A percentile compares a stretch with the other conserved stretches of the same genome.
phyloP scores from a whole-genome alignment of 805 yeast genomes.

The Starmerella sirachaensis region DNA sequence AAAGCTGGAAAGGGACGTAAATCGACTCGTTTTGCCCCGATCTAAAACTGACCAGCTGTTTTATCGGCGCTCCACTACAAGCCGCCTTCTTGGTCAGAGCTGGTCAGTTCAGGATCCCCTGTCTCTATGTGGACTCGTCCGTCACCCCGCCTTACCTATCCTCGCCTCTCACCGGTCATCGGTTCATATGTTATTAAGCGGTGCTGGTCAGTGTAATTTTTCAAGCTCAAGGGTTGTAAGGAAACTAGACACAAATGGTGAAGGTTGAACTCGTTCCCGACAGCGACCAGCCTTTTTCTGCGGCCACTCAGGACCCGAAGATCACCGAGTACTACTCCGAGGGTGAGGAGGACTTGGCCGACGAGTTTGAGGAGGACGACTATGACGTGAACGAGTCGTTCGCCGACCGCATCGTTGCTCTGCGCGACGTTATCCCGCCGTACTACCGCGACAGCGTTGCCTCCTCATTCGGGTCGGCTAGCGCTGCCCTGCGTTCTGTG shows the following conservation, averaged over 20 bases:
- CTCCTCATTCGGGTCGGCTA: slow-evolving; percentile 26
- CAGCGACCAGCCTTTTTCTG: slow-evolving; percentile 31
- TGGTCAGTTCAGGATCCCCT: too few relatives aligned
- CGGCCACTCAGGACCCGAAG: slow-evolving; percentile 30
- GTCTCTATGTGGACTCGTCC: too few relatives aligned
- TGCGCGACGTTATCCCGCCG: slow-evolving; percentile 86
- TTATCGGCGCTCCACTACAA: too few relatives aligned
- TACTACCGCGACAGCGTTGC: slow-evolving; percentile 51
- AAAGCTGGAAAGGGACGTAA: too few relatives aligned
- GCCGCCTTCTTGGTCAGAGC: too few relatives aligned
- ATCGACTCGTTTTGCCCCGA: too few relatives aligned
- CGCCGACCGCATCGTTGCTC: slow-evolving; percentile 76
- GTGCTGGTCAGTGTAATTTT: neutral
- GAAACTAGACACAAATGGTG: slow-evolving; percentile 44
- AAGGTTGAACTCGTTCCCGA: slow-evolving; percentile 63
- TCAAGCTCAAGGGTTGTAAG: too few relatives aligned
- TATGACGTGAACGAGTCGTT: slow-evolving; percentile 72
- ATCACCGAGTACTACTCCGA: slow-evolving; percentile 32
- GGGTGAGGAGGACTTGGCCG: slow-evolving; percentile 32
- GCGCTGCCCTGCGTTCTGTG: slow-evolving; percentile 34
- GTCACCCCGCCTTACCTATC: too few relatives aligned
- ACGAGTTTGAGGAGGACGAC: slow-evolving; percentile 47
- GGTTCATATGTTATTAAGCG: too few relatives aligned
- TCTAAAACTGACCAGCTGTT: too few relatives aligned
- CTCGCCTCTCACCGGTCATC: too few relatives aligned